Base-by-base conservation (phyloP, 192 early-diverging fungal species). In the Cladochytrium replicatum region DNA sequence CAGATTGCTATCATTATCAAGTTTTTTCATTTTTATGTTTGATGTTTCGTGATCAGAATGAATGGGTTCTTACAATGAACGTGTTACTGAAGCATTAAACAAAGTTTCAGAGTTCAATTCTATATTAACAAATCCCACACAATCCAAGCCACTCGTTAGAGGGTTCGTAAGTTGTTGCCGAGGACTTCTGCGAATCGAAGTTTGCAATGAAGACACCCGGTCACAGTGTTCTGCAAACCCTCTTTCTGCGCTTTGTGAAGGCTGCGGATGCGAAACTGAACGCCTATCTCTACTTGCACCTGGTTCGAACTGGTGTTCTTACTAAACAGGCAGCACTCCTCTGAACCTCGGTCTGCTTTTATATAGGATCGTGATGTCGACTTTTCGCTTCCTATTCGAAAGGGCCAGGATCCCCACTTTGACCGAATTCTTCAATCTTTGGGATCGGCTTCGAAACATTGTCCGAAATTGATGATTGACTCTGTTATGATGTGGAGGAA, bases 341-440 rank as follows among this genome's bases (percentile, higher is more conserved):
- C 19, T 11, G 1, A 29, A n/a, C 21, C 46, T 9, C 21, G 15
- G 45, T 4, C 22, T 47, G 23, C 25, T 28, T 13, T 48, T 9
- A 30, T 29, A 1, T 29, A 58, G 57, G 60, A 62, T 43, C 48
- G 27, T 30, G 50, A 59, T 21, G 22, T 39, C 9, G 64, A 71
- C 32, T 46, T 72, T 22, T 53, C 49, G 13, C 27, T 55, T 1
- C 54, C 63, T 6, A 29, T 69, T 29, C 19, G 64, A 24, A 39
- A 53, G 11, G 72, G 67, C 19, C 28, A 38, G 2, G 91, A 98
- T 62, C 56, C 70, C 4, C 57, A 68, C 5, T 92, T 98, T 54
- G 94, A 98, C 58, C 78, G 81, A 17, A 67, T 89, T 0, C 51
- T 94, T 23, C 63, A 71, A 25, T 84, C 86, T 8, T 59, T 98